Conservation (phyloP, 805 yeast species). For the Dipodascopsis tothii region DNA sequence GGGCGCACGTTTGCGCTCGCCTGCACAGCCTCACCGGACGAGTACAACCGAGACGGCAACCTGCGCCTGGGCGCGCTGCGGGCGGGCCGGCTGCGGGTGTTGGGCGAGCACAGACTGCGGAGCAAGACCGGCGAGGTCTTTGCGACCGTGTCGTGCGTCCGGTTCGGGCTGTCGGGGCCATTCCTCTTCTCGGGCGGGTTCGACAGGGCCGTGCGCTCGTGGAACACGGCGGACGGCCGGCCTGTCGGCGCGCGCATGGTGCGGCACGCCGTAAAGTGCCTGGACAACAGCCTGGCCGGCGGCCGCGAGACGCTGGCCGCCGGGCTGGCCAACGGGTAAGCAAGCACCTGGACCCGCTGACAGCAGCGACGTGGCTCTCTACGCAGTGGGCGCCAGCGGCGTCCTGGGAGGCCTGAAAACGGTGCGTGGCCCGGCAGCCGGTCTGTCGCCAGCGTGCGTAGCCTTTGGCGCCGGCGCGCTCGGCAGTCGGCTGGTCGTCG, state of each 20-base stretch:
- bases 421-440: background rate
- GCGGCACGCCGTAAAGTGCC: background rate
- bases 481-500: background rate
- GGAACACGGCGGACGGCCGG: background rate
- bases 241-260: background rate
- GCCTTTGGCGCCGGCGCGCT: background rate
- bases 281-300: background rate
- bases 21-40: conserved; percentile 2
- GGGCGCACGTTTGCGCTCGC: conserved; percentile 4
- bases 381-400: background rate
- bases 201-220: conserved; percentile 2
- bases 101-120: background rate
- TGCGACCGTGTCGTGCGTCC: conserved; percentile 2
- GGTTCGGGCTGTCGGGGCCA: background rate
- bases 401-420: background rate
- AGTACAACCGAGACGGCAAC: conserved; percentile 7
- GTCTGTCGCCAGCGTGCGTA: background rate
- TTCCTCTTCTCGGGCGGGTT: conserved; percentile 4
- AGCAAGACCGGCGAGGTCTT: background rate
- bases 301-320: background rate
- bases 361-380: background rate
- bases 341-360: background rate
- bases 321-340: background rate
- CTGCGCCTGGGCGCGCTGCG: conserved; percentile 1
- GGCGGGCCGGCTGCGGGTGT: background rate